Evolutionary conservation across 2,329 filamentous ascomycete genomes (phyloP).

Genomic region (Diatrype stigma): DNA sequence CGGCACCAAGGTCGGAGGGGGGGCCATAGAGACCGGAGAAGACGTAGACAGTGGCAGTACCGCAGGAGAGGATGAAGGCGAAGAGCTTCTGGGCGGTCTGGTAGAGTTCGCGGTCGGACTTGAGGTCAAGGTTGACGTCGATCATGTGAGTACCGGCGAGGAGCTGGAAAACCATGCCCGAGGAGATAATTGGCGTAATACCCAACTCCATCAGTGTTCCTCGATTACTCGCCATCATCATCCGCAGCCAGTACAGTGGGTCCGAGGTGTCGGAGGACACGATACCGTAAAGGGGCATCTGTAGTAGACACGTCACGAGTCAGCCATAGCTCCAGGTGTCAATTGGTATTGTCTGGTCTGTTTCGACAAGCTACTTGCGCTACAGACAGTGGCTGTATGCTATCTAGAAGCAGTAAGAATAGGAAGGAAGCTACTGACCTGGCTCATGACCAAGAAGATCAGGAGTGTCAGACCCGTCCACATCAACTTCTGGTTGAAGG

Average conservation of each 20-base stretch:
- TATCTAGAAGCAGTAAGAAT: background rate
- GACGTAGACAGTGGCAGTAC: constrained; percentile 96
- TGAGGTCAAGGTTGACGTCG: constrained; percentile 99
- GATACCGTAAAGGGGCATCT: constrained; percentile 97
- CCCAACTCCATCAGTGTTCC: constrained; percentile 94
- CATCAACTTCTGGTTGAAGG: constrained; percentile 98
- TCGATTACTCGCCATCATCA: constrained; percentile 99
- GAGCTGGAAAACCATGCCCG: constrained; percentile 99
- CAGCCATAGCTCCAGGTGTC: background rate
- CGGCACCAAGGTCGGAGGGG: constrained; percentile 92
- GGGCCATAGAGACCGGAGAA: constrained; percentile 97
- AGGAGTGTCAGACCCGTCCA: constrained; percentile 91
- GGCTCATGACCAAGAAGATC: constrained; percentile 99
- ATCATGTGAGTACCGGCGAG: constrained; percentile 99
- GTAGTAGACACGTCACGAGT: constrained; percentile 41
- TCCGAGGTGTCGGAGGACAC: constrained; percentile 98
- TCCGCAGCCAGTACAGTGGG: constrained; percentile 98
- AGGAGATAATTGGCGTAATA: constrained; percentile 98
- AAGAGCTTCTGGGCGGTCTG: constrained; percentile 99
- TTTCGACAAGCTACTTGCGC: background rate
- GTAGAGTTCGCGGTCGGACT: constrained; percentile 99
- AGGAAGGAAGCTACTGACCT: constrained; percentile 5
- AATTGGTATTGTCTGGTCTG: background rate
- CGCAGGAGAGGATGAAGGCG: constrained; percentile 95
- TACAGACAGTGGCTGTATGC: background rate